phyloP scores from a whole-genome alignment of 2,329 filamentous ascomycete species.

The Colletotrichum chrysophilum region DNA sequence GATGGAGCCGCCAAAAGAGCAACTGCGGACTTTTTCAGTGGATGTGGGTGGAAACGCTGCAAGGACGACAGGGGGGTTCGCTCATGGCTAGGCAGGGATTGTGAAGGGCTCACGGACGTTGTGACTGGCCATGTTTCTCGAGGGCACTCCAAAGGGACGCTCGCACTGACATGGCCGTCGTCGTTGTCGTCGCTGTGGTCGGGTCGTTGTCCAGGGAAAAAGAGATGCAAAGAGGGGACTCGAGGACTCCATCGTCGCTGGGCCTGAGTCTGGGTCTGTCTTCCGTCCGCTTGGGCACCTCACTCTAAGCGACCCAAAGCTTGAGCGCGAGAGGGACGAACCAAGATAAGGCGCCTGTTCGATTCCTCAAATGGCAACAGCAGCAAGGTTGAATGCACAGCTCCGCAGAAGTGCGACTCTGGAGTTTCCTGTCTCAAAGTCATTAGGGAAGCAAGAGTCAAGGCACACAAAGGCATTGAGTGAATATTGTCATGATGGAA shows the following conservation, averaged over 20 bases:
- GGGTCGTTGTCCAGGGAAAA: not conserved
- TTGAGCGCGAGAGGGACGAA: not conserved
- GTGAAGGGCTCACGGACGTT: conserved; percentile 9
- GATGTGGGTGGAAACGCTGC: conserved; percentile 6
- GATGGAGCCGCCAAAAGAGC: not conserved
- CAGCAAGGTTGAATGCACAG: not conserved
- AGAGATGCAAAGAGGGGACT: not conserved
- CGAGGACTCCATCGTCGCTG: not conserved
- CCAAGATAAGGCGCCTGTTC: not conserved
- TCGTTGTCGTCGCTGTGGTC: not conserved
- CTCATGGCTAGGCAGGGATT: conserved; percentile 19
- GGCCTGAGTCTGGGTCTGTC: not conserved
- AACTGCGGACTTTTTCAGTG: not conserved
- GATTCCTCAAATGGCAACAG: not conserved
- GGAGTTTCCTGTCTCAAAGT: not conserved
- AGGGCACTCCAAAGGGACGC: not conserved
- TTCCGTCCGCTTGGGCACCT: not conserved
- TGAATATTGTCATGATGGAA: not conserved
- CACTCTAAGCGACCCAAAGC: not conserved
- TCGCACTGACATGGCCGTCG: not conserved
- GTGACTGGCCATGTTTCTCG: conserved; percentile 18
- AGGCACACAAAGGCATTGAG: not conserved
- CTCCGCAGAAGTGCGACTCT: not conserved
- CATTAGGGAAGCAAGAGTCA: not conserved
- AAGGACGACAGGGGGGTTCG: not conserved